Base-by-base conservation (phyloP, 1,139 yeast genomes). In the Geotrichum bryndzae region DNA sequence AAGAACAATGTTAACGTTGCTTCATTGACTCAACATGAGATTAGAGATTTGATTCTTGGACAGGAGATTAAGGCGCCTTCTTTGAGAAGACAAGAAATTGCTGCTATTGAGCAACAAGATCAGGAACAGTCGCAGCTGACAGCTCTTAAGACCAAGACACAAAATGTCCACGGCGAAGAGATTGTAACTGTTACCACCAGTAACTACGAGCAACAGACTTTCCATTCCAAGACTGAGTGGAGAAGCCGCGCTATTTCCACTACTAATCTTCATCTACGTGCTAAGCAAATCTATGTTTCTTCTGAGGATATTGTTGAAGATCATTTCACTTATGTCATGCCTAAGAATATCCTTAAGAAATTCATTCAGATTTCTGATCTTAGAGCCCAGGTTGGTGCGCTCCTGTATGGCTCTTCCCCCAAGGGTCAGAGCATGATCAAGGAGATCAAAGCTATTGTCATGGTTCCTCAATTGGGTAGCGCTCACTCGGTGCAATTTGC, bases 111-210 rank as follows among this genome's bases (percentile, higher is more conserved):
- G 65, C 83, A 83, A 13, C 79, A 82, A 29, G 78, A 79, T 58
- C 74, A 74, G 51, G 80, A 77, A 35, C 73, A 73, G 23, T 73
- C 73, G 8, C 84, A 83, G 66, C 76, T 86, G 45, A 86, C 95
- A 0, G 96, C 97, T 0, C 80, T 88, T 69, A 92, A 90, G 69
- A 85, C 96, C 0, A 86, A 86, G 61, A 89, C 96, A 0, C 86
- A 87, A 33, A 95, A 91, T 71, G 96, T 90, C 1, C 97, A 92
- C 70, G 99, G 99, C 50, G 99, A 94, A 71, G 96, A 92, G 69
- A 92, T 95, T 70, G 87, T 88, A 51, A 95, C 96, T 0, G 96
- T 94, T 25, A 91, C 98, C 0, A 91, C 99, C 0, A 85, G 95
- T 25, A 85, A 85, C 67, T 92, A 89, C 71, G 99, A 91, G 70